Percentiles rank a stretch among this genome's conserved stretches.
Conservation (phyloP, 106 monocot genomes). For the Platanthera zijinensis region DNA sequence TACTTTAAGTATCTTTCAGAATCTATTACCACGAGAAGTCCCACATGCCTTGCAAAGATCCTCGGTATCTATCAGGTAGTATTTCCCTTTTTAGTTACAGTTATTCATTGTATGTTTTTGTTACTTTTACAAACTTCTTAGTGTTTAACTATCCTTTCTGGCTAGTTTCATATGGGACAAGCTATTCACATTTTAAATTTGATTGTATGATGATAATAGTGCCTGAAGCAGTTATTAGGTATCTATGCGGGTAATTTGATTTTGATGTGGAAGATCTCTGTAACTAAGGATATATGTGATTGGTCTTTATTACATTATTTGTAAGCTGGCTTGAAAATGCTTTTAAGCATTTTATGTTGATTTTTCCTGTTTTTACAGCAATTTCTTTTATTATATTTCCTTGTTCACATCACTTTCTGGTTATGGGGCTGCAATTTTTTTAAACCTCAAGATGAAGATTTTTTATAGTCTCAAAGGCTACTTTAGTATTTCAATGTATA, state of each 20-base stretch:
- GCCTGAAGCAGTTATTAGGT: too few relatives aligned
- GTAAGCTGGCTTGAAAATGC: neutral
- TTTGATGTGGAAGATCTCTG: neutral
- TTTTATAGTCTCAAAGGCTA: neutral
- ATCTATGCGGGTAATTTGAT: too few relatives aligned
- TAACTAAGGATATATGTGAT: neutral
- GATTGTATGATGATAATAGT: neutral
- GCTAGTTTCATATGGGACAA: neutral
- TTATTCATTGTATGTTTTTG: neutral
- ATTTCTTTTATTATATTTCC: neutral
- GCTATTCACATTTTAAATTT: neutral
- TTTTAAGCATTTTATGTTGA: neutral
- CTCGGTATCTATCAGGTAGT: conserved; percentile 90
- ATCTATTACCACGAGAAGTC: conserved; percentile 67
- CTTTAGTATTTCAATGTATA: neutral
- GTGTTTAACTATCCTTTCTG: neutral
- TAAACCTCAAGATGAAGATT: neutral
- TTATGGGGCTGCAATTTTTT: neutral
- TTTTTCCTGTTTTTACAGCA: neutral
- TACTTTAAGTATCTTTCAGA: conserved; percentile 87
- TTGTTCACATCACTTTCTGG: neutral
- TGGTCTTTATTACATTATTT: neutral
- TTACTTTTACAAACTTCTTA: neutral
- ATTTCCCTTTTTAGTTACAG: neutral
- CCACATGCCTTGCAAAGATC: conserved; percentile 91